Evolutionary conservation across 306 rosid species (phyloP).

Genomic region (Boehmeria nivea): DNA sequence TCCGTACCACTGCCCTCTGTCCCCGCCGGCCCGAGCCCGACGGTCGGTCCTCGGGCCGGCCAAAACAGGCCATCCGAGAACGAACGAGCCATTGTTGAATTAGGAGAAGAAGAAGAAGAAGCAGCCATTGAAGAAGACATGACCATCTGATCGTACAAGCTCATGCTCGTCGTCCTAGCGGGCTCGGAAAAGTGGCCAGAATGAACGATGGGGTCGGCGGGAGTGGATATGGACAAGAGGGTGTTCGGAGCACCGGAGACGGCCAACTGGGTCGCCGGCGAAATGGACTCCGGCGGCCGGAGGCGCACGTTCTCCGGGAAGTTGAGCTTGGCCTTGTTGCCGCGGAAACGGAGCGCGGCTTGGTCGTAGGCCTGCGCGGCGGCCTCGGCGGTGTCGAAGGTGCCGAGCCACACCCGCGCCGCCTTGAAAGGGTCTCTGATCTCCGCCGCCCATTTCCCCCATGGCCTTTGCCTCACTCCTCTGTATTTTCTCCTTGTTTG

Average conservation of each 20-base stretch:
- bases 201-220: constrained; percentile 44
- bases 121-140: constrained; percentile 14
- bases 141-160: constrained; percentile 26
- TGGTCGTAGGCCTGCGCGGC: constrained; percentile 44
- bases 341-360: constrained; percentile 47
- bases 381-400: constrained; percentile 42
- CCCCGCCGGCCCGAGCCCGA: too few species aligned
- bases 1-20: too few species aligned
- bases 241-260: constrained; percentile 16
- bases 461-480: constrained; percentile 49
- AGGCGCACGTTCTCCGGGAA: constrained; percentile 47
- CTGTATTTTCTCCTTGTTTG: constrained; percentile 38
- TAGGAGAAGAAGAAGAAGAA: constrained; percentile 13
- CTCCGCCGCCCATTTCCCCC: constrained; percentile 56
- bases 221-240: constrained; percentile 34
- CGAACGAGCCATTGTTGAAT: constrained; percentile 2
- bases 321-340: constrained; percentile 48
- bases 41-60: too few species aligned
- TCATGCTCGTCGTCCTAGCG: constrained; percentile 15
- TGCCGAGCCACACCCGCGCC: constrained; percentile 46
- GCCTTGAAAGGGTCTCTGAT: constrained; percentile 46
- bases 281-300: constrained; percentile 11
- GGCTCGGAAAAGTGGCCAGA: too few species aligned
- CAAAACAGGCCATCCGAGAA: neutral
- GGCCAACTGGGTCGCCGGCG: constrained; percentile 12